Evolutionary conservation across 208 protist genomes (phyloP).

Genomic region (Angomonas desouzai): DNA sequence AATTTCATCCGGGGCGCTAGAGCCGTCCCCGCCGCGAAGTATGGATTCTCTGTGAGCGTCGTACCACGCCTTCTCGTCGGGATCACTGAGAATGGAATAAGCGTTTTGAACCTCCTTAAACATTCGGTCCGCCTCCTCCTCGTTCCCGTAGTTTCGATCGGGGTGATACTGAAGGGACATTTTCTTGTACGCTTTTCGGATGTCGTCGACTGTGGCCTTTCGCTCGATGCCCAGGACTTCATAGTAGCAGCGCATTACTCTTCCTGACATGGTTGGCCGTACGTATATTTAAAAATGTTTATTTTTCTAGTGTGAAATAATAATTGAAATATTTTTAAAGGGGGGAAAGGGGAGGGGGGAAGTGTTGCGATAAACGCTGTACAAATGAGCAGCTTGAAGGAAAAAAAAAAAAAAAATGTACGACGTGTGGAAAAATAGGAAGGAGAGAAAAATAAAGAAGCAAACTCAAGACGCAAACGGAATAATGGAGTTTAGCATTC

Average conservation of each 20-base stretch:
- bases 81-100: constrained; percentile 84
- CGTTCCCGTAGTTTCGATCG: constrained; percentile 87
- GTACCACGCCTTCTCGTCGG: constrained; percentile 85
- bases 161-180: constrained; percentile 85
- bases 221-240: constrained; percentile 80
- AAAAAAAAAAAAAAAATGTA: neutral
- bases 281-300: no score
- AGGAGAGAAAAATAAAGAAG: neutral
- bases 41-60: constrained; percentile 87
- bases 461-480: constrained; percentile 27
- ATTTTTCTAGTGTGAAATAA: no score
- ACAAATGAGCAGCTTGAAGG: neutral
- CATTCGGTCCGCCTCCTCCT: constrained; percentile 53
- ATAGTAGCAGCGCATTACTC: constrained; percentile 78
- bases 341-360: neutral
- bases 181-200: constrained; percentile 84
- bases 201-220: constrained; percentile 75
- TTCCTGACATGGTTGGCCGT: constrained; percentile 28
- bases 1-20: constrained; percentile 50
- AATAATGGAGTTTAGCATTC: constrained; percentile 45
- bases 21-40: constrained; percentile 56
- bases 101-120: constrained; percentile 91
- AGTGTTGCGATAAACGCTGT: neutral
- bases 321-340: neutral
- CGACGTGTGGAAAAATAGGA: constrained; percentile 1